Evolutionary conservation across 768 basidiomycete genomes (phyloP), one percentile per base, ranked within the genome.

Genomic region (Lactarius trivialis): DNA sequence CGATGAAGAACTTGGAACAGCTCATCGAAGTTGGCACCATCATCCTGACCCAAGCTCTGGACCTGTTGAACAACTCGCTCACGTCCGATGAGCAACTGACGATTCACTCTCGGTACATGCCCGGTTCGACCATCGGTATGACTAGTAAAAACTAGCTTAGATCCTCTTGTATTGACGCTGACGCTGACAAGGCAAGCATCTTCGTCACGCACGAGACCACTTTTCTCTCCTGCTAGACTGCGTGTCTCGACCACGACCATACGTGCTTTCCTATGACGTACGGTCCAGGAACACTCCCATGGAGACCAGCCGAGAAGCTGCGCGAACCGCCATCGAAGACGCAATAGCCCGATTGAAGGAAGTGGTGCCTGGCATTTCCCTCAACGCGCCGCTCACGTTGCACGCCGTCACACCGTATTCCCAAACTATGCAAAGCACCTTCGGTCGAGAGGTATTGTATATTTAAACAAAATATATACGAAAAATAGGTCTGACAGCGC

Each of bases 91-190:
- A 83, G 17, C 89, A 92, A 71, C 80, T 93, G 56, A 82, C 78
- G 14, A 77, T 78, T 17, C 77, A 81, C 58, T 91, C 90, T n/a
- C 80, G 82, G 70, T 85, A 81, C 68, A 78, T 93, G 56, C 89
- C 90, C n/a, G 91, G 91, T 17, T 91, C 90, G 11, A 92, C 91
- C 6, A 93, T 93, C 60, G 91, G 91, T 90, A 72, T 61, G 71
- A 68, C 58, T 6, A 45, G n/a, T 30, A 6, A 4, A 32, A 15
- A 48, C 17, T 37, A 48, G 28, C 52, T 58, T 32, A 30, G 36
- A 37, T 58, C 39, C 59, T 4, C 37, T 37, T 51, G 37, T 53
- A 19, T 56, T 15, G 51, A 57, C 34, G 56, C 26, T 52, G 52
- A 37, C 49, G n/a, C 37, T 37, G 28, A 57, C 37, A 65, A 92